Evolutionary conservation across 1,284 basidiomycete genomes (phyloP), one percentile per base, ranked within the genome.

Genomic region (Stygiomarasmius scandens): DNA sequence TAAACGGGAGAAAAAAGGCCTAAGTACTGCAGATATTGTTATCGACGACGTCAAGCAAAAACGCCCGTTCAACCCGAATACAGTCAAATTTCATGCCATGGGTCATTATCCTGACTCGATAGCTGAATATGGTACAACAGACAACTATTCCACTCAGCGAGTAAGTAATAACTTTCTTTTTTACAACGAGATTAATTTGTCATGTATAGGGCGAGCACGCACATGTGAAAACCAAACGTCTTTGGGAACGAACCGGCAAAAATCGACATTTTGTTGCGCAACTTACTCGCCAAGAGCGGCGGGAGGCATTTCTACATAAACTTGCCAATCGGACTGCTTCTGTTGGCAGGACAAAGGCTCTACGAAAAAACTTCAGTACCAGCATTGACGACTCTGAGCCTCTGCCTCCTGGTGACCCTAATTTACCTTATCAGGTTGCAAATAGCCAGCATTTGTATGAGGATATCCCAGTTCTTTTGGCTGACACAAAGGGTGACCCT

Each of bases 211-310:
- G 69, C 1, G 73, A 76, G 53, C 59, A 66, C 0, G 68, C 71
- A 44, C 74, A 76, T 50, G 59, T 64, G 0, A 54, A 58, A 0
- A 62, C 71, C 4, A 79, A 78, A 41, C 46, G 58, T 0, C 66
- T 70, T 11, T 77, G 72, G 51, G 29, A 49, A 0, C 61, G 62
- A 0, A 74, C 67, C 0, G 74, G 72, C 55, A 77, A 75, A 54
- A 63, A 64, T n/a, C 46, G 65, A 1, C 62, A 61, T 23, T 50
- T 57, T 0, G 49, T 56, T 0, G 12, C 23, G 0, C 70, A 73
- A 22, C 71, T 77, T 34, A 62, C 69, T 0, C 63, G 27, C 10
- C 58, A 66, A 24, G 68, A 71, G 25, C 47, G 55, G 0, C 53
- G 63, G 0, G 25, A 25, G n/a, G 16, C 20, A 22, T 27, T 3